Conservation (phyloP, 306 rosid genomes). For the Prunus salicina region DNA sequence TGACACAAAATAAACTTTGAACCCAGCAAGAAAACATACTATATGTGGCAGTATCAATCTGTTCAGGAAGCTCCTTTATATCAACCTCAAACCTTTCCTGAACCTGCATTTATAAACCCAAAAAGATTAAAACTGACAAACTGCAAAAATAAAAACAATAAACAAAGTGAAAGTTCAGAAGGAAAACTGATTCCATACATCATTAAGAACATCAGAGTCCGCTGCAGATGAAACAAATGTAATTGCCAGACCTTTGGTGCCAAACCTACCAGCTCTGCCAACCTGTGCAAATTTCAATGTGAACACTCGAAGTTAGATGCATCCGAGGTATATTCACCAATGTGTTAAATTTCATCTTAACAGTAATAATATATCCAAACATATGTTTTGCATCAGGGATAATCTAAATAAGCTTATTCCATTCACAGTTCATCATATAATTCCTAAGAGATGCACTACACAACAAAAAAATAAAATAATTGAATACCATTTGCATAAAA, state of each 20-base stretch:
- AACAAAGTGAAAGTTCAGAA: not conserved
- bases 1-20: not conserved
- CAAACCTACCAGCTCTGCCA: slow-evolving; percentile 98
- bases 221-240: slow-evolving; percentile 90
- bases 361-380: not conserved
- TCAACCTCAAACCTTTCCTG: slow-evolving; percentile 98
- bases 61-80: slow-evolving; percentile 96
- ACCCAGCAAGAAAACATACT: slow-evolving; percentile 49
- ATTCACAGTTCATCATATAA: not conserved
- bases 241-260: slow-evolving; percentile 98
- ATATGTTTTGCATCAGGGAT: not conserved
- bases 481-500: not conserved
- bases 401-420: not conserved
- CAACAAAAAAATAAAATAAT: not conserved
- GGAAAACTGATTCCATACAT: slow-evolving; percentile 44
- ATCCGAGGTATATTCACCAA: not conserved
- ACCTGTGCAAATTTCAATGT: slow-evolving; percentile 43
- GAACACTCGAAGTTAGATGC: not conserved
- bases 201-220: slow-evolving; percentile 89
- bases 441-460: not conserved
- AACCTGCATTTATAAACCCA: slow-evolving; percentile 51
- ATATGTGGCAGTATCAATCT: slow-evolving; percentile 93
- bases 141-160: not conserved
- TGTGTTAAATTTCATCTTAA: not conserved
- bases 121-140: not conserved